Evolutionary conservation across 257 asterid genomes (phyloP), one percentile per base, ranked within the genome.

Genomic region (Scutellaria minor): DNA sequence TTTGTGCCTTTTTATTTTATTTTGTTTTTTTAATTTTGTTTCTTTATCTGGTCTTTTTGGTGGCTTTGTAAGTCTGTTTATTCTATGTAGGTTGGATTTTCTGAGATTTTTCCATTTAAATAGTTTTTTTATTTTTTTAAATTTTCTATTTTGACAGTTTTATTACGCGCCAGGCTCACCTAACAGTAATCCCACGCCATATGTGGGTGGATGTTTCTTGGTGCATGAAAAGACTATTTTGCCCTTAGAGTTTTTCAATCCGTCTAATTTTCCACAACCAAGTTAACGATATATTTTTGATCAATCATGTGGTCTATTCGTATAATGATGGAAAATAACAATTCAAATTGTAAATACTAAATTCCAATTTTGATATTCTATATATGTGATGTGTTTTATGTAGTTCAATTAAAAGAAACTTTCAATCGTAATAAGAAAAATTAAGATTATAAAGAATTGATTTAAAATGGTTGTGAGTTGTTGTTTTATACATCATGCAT

Each of bases 81-180:
- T 68, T 78, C 71, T 40, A 24, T 27, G 50, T 46, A 40, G 71
- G 10, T 68, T 24, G 61, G 56, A 61, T 64, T 71, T 64, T 65
- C 64, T 53, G 42, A 31, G n/a, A 7, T 39, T 71, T 46, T 54
- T 69, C 47, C 2, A 7, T 40, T 24, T 31, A 31, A 31, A 31
- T n/a, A 2, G 5, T 12, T 12, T 75, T 7, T 9, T 3, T 2
- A 2, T 11, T 54, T 3, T 67, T 9, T 9, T 67, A 7, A 7
- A 12, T 48, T 9, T 7, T 44, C 9, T 22, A 50, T 77, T 56
- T 72, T 24, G 42, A 5, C 67, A 69, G 76, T 68, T 78, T 74
- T 46, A 60, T 78, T 68, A 78, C 73, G 74, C 72, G 75, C 81
- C 48, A 59, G 47, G 31, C 70, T 31, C 48, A 66, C 69, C 74